These are phyloP conservation scores for Dillenia turbinata DNA, from an alignment of 164 flowering plant genomes.

Conservation along the genomic window DNA sequence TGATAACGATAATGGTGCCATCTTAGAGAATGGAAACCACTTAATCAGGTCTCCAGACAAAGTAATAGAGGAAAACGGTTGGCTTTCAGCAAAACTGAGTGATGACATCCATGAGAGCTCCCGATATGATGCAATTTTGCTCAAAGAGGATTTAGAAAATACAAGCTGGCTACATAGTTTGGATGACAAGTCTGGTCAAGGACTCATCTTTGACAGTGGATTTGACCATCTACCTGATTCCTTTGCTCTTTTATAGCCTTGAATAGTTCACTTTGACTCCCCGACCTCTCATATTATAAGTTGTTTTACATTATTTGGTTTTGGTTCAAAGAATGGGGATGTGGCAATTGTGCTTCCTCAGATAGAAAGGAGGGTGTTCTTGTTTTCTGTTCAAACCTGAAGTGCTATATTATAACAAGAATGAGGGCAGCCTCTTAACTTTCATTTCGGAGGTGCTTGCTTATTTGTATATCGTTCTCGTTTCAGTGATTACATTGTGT, in stretches of 20 bases:
- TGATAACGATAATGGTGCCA: constrained; percentile 15
- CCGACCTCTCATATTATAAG: too few species aligned
- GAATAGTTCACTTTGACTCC: too few species aligned
- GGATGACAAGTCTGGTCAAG: constrained; percentile 70
- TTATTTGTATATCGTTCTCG: too few species aligned
- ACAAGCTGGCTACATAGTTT: constrained; percentile 81
- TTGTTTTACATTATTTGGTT: too few species aligned
- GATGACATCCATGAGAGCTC: constrained; percentile 83
- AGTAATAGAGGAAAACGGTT: constrained; percentile 28
- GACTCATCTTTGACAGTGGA: constrained; percentile 65
- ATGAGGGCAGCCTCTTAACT: too few species aligned
- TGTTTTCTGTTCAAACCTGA: too few species aligned
- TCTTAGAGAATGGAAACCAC: constrained; percentile 37
- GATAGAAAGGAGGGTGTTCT: too few species aligned
- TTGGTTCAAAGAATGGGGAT: too few species aligned
- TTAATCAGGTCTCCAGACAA: constrained; percentile 22
- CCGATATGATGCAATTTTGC: constrained; percentile 77
- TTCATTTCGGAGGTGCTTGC: too few species aligned
- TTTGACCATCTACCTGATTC: constrained; percentile 86
- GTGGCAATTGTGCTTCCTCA: too few species aligned
- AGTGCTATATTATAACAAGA: too few species aligned
- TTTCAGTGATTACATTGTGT: too few species aligned
- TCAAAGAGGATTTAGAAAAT: constrained; percentile 82
- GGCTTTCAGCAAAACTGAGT: constrained; percentile 35
- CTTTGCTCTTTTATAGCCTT: constrained; percentile 51